Evolutionary conservation across 2,329 filamentous ascomycete genomes (phyloP).

Genomic region (Cladosporium sp.): DNA sequence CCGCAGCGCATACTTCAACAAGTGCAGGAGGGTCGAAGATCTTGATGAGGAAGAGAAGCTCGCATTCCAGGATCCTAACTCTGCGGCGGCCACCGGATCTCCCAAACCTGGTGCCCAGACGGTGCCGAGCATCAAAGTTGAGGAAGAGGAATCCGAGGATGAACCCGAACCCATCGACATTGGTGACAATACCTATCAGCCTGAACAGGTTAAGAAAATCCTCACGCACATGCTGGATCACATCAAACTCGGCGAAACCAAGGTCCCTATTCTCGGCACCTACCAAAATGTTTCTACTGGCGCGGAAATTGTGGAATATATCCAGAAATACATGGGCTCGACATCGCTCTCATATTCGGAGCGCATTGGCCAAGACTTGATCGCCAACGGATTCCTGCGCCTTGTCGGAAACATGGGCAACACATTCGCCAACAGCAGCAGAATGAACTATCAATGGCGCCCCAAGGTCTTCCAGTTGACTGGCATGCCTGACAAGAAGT

Average conservation of each 20-base stretch:
- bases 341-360: constrained; percentile 88
- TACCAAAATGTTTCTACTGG: constrained; percentile 92
- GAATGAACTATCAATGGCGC: constrained; percentile 97
- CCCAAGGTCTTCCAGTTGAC: constrained; percentile 86
- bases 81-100: constrained; percentile 47
- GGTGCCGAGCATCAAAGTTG: constrained; percentile 85
- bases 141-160: constrained; percentile 54
- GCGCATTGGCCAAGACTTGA: constrained; percentile 89
- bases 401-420: constrained; percentile 92
- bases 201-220: constrained; percentile 88
- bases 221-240: constrained; percentile 81
- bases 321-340: constrained; percentile 83
- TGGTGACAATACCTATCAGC: constrained; percentile 81
- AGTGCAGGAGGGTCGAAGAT: constrained; percentile 93
- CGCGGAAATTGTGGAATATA: constrained; percentile 91
- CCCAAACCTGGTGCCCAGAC: constrained; percentile 51
- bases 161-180: constrained; percentile 86
- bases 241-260: constrained; percentile 85
- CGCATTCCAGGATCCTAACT: constrained; percentile 83
- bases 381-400: constrained; percentile 80
- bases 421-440: constrained; percentile 95
- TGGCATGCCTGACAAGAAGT: constrained; percentile 86
- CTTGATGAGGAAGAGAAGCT: constrained; percentile 98
- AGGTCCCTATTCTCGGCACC: constrained; percentile 91
- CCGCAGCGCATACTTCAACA: constrained; percentile 97